phyloP scores from a whole-genome alignment of 2,329 filamentous ascomycete species.

The Stagonosporopsis cucurbitacearum region DNA sequence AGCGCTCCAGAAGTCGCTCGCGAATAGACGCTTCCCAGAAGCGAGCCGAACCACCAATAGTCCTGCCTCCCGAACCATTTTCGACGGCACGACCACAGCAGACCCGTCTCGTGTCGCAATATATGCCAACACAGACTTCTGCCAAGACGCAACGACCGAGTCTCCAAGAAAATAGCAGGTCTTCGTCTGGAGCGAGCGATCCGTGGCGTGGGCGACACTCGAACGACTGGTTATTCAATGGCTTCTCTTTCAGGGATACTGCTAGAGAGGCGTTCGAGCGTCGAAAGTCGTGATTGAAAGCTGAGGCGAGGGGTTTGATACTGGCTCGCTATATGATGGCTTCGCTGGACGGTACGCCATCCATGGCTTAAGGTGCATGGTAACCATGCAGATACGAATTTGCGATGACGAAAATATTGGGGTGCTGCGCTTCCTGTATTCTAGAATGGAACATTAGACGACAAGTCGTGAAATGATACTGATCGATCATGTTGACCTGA shows the following conservation, averaged over 20 bases:
- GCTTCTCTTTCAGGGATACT: slow-evolving; percentile 47
- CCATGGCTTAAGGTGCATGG: background rate
- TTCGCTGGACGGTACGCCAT: slow-evolving; percentile 1
- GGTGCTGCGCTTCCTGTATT: background rate
- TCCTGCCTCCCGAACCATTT: slow-evolving; percentile 36
- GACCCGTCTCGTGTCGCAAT: slow-evolving; percentile 23
- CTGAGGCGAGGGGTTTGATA: background rate
- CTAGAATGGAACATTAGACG: background rate
- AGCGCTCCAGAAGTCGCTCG: slow-evolving; percentile 45
- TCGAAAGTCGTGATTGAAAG: slow-evolving; percentile 26
- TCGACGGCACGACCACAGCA: slow-evolving; percentile 21
- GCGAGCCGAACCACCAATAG: slow-evolving; percentile 42
- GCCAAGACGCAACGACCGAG: slow-evolving; percentile 34
- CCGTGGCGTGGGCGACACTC: slow-evolving; percentile 48
- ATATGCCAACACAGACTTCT: slow-evolving; percentile 3
- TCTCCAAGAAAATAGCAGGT: slow-evolving; percentile 31
- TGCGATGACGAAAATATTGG: background rate
- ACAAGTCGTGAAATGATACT: background rate
- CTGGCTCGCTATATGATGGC: background rate
- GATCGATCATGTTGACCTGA: background rate
- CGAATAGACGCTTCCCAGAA: slow-evolving; percentile 31
- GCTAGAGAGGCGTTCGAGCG: slow-evolving; percentile 40
- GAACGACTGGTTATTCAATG: slow-evolving; percentile 50
- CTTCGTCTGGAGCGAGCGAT: slow-evolving; percentile 41
- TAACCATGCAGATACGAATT: background rate